Evolutionary conservation across 2,329 filamentous ascomycete species (phyloP).

Genomic region (Rhynchosporium agropyri): DNA sequence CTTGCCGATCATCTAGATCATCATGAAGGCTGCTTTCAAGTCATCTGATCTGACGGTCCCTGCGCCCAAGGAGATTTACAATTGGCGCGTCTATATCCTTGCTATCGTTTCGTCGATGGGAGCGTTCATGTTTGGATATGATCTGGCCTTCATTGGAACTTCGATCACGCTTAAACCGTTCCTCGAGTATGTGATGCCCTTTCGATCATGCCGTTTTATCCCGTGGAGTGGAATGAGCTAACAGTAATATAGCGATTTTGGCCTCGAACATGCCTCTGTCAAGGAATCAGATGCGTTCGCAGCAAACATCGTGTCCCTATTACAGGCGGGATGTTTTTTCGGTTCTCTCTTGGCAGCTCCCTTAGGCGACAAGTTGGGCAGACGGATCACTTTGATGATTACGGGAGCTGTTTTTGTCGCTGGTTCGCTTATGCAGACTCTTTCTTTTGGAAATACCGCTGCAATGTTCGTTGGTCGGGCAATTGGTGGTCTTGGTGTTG

Average conservation of each 20-base stretch:
- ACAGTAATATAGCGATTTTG: neutral
- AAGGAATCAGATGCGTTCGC: neutral
- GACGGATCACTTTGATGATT: neutral
- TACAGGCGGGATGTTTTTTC: conserved; percentile 55
- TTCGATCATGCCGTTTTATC: no score
- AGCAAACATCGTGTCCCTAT: conserved; percentile 50
- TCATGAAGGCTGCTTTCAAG: neutral
- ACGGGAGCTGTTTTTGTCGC: neutral
- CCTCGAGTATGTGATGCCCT: neutral
- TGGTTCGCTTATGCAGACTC: neutral
- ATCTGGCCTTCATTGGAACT: neutral
- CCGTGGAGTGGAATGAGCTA: no score
- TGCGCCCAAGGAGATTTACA: neutral
- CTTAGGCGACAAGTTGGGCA: conserved; percentile 44
- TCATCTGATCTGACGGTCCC: neutral
- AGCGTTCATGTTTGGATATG: neutral
- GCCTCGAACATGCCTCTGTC: neutral
- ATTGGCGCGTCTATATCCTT: neutral
- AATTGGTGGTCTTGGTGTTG: conserved; percentile 45
- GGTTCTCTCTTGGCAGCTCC: conserved; percentile 54
- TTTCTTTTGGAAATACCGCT: neutral
- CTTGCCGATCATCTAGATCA: neutral
- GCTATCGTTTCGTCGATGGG: neutral
- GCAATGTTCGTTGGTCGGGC: neutral
- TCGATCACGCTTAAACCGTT: neutral